Percentiles rank a stretch among this genome's conserved stretches.
phyloP scores from a whole-genome alignment of 2,329 filamentous ascomycete species.

The Fusarium nanum region DNA sequence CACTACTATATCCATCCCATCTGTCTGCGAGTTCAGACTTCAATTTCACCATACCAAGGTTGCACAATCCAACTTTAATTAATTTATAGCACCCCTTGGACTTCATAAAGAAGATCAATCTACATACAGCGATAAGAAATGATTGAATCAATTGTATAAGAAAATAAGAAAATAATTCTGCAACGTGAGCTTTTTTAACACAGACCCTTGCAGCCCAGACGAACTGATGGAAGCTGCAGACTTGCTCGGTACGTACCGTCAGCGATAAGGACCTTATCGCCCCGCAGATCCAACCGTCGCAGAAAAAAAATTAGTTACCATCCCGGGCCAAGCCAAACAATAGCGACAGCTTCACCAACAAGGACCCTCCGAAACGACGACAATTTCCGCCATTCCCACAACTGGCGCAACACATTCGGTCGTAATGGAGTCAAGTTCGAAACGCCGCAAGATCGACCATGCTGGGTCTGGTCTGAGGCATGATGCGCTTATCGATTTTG shows the following conservation, averaged over 20 bases:
- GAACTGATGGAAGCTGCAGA: neutral
- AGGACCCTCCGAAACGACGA: conserved; percentile 25
- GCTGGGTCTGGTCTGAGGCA: conserved; percentile 50
- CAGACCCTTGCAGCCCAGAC: neutral
- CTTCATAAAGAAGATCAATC: neutral
- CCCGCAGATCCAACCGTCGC: conserved; percentile 36
- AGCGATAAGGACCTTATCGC: conserved; percentile 46
- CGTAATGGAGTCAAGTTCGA: conserved; percentile 60
- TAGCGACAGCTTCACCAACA: conserved; percentile 36
- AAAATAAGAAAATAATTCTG: neutral
- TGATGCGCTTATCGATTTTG: conserved; percentile 55
- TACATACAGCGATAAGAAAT: neutral
- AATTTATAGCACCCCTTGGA: no score
- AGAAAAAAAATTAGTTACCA: conserved; percentile 44
- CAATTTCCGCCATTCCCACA: conserved; percentile 15
- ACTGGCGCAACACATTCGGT: conserved; percentile 15
- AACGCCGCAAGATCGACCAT: conserved; percentile 63
- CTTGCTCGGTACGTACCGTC: conserved; percentile 34
- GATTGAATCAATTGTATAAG: neutral
- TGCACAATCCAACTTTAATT: neutral
- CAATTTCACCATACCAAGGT: neutral
- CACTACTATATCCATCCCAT: neutral
- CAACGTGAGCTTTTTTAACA: neutral
- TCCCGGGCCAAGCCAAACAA: conserved; percentile 19
- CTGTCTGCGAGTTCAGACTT: neutral